Percentiles rank a stretch among this genome's conserved stretches.
phyloP scores from a whole-genome alignment of 2,329 filamentous ascomycete genomes.

The Fusarium sp. region DNA sequence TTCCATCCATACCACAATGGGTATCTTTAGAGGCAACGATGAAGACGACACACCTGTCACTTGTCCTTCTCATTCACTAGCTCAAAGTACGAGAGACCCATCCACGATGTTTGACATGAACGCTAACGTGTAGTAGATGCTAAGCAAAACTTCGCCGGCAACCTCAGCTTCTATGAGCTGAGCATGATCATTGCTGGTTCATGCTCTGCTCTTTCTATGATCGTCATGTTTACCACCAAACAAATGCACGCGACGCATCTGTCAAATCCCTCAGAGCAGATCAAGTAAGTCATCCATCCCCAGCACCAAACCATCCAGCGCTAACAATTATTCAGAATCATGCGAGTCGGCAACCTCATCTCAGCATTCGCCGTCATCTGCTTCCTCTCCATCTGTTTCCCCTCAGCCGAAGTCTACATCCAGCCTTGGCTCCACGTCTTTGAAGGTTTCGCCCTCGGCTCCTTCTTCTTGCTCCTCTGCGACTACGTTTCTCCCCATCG shows the following conservation, averaged over 20 bases:
- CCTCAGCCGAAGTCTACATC: slow-evolving; percentile 27
- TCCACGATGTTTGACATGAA: background rate
- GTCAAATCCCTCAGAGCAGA: slow-evolving; percentile 35
- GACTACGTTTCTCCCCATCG: slow-evolving; percentile 36
- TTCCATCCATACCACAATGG: background rate
- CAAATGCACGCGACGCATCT: slow-evolving; percentile 38
- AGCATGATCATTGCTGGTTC: slow-evolving; percentile 35
- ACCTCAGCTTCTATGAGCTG: slow-evolving; percentile 26
- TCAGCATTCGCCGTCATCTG: slow-evolving; percentile 32
- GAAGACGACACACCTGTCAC: background rate
- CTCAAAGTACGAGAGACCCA: background rate
- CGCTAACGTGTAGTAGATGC: slow-evolving; percentile 20
- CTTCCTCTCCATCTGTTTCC: slow-evolving; percentile 29
- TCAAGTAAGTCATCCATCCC: slow-evolving; percentile 25
- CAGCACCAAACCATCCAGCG: fast-evolving
- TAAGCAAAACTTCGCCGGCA: slow-evolving; percentile 13
- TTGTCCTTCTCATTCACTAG: slow-evolving; percentile 14
- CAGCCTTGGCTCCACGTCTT: slow-evolving; percentile 34
- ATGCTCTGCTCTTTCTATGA: slow-evolving; percentile 27
- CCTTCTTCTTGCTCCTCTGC: slow-evolving; percentile 40
- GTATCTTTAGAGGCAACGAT: background rate
- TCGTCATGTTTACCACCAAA: slow-evolving; percentile 27
- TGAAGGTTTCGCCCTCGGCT: slow-evolving; percentile 32
- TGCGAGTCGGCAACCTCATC: slow-evolving; percentile 32
- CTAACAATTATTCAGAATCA: slow-evolving; percentile 10